Conservation (phyloP, 164 flowering plant genomes). For the Berberis vulgaris region DNA sequence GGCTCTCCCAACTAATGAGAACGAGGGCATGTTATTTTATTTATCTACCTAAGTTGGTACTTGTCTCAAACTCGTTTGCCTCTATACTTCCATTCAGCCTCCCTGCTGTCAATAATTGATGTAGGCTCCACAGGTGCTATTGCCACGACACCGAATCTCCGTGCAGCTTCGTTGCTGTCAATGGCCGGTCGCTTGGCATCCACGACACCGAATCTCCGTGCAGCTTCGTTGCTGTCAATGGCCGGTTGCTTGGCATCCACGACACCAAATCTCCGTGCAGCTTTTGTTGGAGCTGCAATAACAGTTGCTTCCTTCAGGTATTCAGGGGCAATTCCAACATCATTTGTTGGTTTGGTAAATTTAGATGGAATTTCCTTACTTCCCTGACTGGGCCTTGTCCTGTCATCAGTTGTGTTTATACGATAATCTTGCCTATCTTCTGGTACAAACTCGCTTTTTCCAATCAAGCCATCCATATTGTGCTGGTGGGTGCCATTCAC, state of each 20-base stretch:
- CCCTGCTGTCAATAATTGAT: neutral
- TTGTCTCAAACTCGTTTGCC: neutral
- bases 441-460: neutral
- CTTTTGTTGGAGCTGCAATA: neutral
- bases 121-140: too few species aligned
- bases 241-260: neutral
- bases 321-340: neutral
- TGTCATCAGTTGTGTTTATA: neutral
- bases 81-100: constrained; percentile 1
- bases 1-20: too few species aligned
- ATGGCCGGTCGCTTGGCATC: neutral
- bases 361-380: neutral
- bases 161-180: neutral
- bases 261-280: too few species aligned
- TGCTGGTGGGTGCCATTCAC: neutral
- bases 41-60: neutral
- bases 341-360: constrained; percentile 2
- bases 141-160: too few species aligned
- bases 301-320: neutral
- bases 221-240: neutral
- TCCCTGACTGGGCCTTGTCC: neutral
- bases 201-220: too few species aligned
- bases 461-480: neutral
- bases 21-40: neutral
- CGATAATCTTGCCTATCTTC: neutral